phyloP scores from a whole-genome alignment of 1,284 basidiomycete genomes.

The Sutorius eximius region DNA sequence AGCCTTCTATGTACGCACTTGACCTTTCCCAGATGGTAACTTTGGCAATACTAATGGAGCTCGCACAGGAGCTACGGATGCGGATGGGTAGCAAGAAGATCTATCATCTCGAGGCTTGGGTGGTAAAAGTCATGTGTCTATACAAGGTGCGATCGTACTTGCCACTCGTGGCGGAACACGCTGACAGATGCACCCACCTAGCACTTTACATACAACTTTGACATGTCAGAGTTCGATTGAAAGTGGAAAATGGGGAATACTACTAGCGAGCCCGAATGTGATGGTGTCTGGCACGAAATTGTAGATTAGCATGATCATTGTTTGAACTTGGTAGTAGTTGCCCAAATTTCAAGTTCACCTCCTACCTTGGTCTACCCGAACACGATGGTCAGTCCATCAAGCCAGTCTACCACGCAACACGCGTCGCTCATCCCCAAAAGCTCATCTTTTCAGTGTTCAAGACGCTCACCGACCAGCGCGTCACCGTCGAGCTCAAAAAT shows the following conservation, averaged over 20 bases:
- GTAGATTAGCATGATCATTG: slow-evolving; percentile 32
- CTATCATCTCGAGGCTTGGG: slow-evolving; percentile 93
- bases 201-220: slow-evolving; percentile 59
- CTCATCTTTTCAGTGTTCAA: slow-evolving; percentile 99
- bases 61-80: slow-evolving; percentile 83
- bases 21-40: background rate
- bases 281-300: background rate
- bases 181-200: slow-evolving; percentile 19
- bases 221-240: slow-evolving; percentile 61
- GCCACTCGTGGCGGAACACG: background rate
- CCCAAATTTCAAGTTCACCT: background rate
- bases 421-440: slow-evolving; percentile 42
- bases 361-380: background rate
- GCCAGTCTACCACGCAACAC: background rate
- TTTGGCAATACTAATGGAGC: background rate
- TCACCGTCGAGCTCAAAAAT: slow-evolving; percentile 99
- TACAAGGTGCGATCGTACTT: slow-evolving; percentile 55
- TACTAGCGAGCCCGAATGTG: background rate
- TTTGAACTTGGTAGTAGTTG: background rate
- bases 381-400: slow-evolving; percentile 25
- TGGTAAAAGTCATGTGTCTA: slow-evolving; percentile 80
- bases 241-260: background rate
- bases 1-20: slow-evolving; percentile 80
- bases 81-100: slow-evolving; percentile 91
- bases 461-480: slow-evolving; percentile 95